Evolutionary conservation across 2,329 filamentous ascomycete genomes (phyloP).

Genomic region (Fusarium sp.): DNA sequence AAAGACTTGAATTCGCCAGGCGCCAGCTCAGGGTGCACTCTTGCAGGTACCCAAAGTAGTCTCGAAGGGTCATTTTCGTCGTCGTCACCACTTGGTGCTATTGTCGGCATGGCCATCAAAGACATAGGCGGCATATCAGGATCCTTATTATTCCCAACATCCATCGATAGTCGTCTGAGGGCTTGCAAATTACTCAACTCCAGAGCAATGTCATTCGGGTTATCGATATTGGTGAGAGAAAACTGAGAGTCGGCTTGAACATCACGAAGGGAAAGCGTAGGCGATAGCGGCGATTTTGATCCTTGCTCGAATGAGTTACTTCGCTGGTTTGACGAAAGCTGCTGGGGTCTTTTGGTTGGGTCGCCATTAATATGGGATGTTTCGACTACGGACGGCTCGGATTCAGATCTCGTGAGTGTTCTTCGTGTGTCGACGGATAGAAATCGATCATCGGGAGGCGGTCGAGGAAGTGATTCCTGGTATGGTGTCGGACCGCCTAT

Average conservation of each 20-base stretch:
- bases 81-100: conserved; percentile 78
- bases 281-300: conserved; percentile 62
- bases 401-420: conserved; percentile 60
- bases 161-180: conserved; percentile 93
- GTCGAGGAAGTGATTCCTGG: conserved; percentile 63
- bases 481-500: conserved; percentile 67
- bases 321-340: conserved; percentile 58
- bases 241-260: conserved; percentile 75
- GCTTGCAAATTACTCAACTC: conserved; percentile 94
- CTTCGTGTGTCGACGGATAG: conserved; percentile 56
- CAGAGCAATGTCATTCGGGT: conserved; percentile 89
- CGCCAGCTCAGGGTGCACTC: conserved; percentile 93
- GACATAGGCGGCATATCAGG: conserved; percentile 81
- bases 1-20: conserved; percentile 98
- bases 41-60: conserved; percentile 94
- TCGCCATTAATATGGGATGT: conserved; percentile 51
- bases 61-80: conserved; percentile 91
- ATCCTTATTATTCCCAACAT: conserved; percentile 79
- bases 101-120: conserved; percentile 77
- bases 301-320: conserved; percentile 58
- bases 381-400: conserved; percentile 58
- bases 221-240: conserved; percentile 89
- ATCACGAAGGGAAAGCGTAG: conserved; percentile 66
- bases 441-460: conserved; percentile 51
- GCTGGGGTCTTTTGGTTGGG: conserved; percentile 59